Evolutionary conservation across 2,329 filamentous ascomycete species (phyloP).

Genomic region (Cladosporium halotolerans): DNA sequence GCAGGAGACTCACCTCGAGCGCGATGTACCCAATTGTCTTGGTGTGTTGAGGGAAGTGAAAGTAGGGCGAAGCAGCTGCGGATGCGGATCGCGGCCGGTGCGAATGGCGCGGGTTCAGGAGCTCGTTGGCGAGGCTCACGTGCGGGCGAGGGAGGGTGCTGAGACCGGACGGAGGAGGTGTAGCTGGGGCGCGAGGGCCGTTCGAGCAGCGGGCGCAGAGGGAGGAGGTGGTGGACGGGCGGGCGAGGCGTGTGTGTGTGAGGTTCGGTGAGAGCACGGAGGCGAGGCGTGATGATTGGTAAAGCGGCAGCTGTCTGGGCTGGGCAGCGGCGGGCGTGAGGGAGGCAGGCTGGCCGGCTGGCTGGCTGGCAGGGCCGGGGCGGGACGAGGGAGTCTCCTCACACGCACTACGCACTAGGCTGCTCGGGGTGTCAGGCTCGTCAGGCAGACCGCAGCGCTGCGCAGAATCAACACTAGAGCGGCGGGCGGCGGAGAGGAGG

Average conservation of each 20-base stretch:
- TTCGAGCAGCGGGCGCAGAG: background rate
- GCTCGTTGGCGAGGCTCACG: background rate
- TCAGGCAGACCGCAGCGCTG: background rate
- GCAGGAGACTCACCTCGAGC: conserved; percentile 3
- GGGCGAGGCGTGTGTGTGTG: background rate
- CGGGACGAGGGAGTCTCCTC: background rate
- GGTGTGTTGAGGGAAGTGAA: background rate
- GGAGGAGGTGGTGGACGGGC: background rate
- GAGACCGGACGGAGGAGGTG: background rate
- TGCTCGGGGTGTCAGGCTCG: no score
- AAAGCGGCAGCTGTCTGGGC: background rate
- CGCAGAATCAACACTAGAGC: background rate
- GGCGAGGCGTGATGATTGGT: background rate
- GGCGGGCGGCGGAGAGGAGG: background rate
- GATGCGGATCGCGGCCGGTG: conserved; percentile 2
- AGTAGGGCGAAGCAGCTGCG: conserved; percentile 4
- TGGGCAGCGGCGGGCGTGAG: no score
- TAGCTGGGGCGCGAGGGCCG: background rate
- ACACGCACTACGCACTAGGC: no score
- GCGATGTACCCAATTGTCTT: background rate
- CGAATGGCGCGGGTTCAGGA: conserved; percentile 6
- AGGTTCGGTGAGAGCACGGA: background rate
- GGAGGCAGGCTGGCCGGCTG: background rate
- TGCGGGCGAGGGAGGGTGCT: background rate
- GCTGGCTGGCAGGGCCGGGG: background rate